Conservation (phyloP, 2,329 filamentous ascomycete genomes). For the Xylaria sp. region DNA sequence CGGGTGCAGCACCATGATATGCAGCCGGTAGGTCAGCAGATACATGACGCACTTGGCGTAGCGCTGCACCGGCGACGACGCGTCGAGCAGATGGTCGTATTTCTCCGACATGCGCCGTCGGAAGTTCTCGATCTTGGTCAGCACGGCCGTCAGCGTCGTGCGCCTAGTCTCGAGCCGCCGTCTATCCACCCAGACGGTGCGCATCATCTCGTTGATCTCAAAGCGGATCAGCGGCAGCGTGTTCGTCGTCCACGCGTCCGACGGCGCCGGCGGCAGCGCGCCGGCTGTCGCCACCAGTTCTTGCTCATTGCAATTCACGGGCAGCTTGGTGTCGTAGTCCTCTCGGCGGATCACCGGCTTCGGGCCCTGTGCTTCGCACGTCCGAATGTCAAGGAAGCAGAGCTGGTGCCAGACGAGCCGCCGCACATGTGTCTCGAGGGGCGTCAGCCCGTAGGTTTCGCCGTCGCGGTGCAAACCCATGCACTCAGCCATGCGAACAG, state of each 20-base stretch:
- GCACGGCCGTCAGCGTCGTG: constrained; percentile 65
- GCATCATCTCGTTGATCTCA: constrained; percentile 75
- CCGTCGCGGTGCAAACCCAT: constrained; percentile 79
- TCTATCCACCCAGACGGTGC: constrained; percentile 72
- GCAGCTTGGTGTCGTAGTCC: constrained; percentile 76
- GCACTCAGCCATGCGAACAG: constrained; percentile 75
- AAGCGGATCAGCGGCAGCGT: constrained; percentile 72
- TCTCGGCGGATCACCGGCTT: constrained; percentile 73
- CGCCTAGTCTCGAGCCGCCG: constrained; percentile 66
- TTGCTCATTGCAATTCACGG: constrained; percentile 71
- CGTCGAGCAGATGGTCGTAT: constrained; percentile 68
- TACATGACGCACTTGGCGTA: constrained; percentile 69
- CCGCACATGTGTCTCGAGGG: constrained; percentile 73
- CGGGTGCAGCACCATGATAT: constrained; percentile 71
- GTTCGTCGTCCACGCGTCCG: constrained; percentile 68
- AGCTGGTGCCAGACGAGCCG: constrained; percentile 79
- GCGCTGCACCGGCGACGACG: constrained; percentile 63
- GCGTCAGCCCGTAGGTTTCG: constrained; percentile 66
- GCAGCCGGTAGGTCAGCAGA: constrained; percentile 65
- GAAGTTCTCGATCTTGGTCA: constrained; percentile 73
- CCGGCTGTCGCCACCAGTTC: constrained; percentile 56
- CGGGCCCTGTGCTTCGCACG: constrained; percentile 76
- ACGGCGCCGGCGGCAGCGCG: constrained; percentile 48
- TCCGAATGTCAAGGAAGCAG: constrained; percentile 76
- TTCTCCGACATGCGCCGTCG: constrained; percentile 66